These are phyloP conservation scores for Syzygium jambos DNA, from an alignment of 345 rosid genomes.

Conservation along the genomic window DNA sequence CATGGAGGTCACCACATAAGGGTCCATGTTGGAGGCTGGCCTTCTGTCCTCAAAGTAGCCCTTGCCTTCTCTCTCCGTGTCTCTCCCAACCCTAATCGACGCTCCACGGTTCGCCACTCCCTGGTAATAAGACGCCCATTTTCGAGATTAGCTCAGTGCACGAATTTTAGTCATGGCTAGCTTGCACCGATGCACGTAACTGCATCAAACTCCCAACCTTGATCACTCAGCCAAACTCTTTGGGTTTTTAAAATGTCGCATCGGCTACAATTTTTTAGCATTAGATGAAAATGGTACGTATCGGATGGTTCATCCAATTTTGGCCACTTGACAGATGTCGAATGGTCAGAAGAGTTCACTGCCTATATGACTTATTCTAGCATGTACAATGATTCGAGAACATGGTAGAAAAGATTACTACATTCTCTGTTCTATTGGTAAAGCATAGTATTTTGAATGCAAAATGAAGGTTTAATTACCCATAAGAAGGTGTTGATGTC, in stretches of 20 bases:
- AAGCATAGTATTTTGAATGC: background rate
- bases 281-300: too few species aligned
- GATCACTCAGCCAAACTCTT: background rate
- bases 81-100: slow-evolving; percentile 24
- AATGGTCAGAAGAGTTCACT: background rate
- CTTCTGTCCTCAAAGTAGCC: slow-evolving; percentile 34
- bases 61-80: slow-evolving; percentile 23
- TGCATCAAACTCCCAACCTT: background rate
- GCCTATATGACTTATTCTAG: background rate
- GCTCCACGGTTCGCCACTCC: slow-evolving; percentile 32
- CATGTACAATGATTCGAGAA: background rate
- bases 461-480: slow-evolving; percentile 1
- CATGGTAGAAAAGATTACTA: background rate
- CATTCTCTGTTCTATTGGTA: background rate
- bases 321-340: background rate
- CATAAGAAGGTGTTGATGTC: slow-evolving; percentile 24
- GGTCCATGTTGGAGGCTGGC: slow-evolving; percentile 39
- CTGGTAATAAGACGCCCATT: background rate
- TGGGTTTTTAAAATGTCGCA: background rate
- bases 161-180: background rate
- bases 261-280: background rate
- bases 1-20: slow-evolving; percentile 30
- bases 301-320: background rate
- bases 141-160: background rate
- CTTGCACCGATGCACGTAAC: background rate